Base-by-base conservation (phyloP, 768 basidiomycete species). In the Naganishia antarctica region DNA sequence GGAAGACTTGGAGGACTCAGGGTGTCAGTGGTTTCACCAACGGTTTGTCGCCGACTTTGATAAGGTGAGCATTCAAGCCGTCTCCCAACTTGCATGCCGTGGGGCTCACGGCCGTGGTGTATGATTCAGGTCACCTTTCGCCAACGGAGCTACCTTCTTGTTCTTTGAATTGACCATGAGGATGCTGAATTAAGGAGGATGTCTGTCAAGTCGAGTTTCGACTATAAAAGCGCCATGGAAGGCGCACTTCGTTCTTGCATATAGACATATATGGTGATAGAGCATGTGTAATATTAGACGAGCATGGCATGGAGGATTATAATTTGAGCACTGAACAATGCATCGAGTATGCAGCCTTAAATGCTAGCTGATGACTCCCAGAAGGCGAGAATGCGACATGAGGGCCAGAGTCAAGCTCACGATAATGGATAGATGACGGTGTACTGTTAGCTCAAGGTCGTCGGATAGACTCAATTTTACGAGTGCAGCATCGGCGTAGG, bases 71-170 rank as follows among this genome's bases (percentile, higher is more conserved):
- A 41, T 16, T 26, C 7, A 12, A n/a, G 23, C 12, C 11, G 18
- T 23, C n/a, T n/a, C n/a, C n/a, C n/a, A n/a, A n/a, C n/a, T n/a
- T n/a, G n/a, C n/a, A n/a, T n/a, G n/a, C n/a, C n/a, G n/a, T n/a
- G n/a, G n/a, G n/a, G n/a, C n/a, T n/a, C n/a, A n/a, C n/a, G n/a
- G n/a, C n/a, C n/a, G n/a, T n/a, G n/a, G n/a, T n/a, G n/a, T n/a
- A n/a, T 59, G 21, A 12, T 43, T 16, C 21, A 60, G 59, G 46
- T 63, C 62, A 26, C 62, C 62, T 4, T 63, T 49, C 25, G 93
- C 93, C 12, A 98, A 97, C 70, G 94, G 92, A 21, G 91, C 91
- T 0, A 98, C 94, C 0, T 98, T 97, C 83, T 84, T 94, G 63
- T 92, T 90, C 0, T 97, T 92, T 72, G 94, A 98, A 81, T 82